phyloP scores from a whole-genome alignment of 2,329 filamentous ascomycete species.

The Dactylonectria macrodidyma region DNA sequence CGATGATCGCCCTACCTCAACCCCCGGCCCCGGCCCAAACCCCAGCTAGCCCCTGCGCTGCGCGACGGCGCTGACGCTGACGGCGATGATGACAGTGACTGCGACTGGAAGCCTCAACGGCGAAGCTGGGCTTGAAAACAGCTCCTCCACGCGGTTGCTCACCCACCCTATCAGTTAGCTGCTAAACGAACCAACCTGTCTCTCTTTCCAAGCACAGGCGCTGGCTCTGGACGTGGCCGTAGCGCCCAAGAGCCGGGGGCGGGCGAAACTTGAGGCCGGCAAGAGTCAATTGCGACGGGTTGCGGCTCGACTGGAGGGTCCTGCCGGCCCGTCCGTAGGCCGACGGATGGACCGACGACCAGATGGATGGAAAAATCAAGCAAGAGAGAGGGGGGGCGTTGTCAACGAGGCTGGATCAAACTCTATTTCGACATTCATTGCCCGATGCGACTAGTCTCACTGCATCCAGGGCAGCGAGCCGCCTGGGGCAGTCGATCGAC shows the following conservation, averaged over 20 bases:
- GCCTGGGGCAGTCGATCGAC: conserved; percentile 11
- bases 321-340: conserved; percentile 22
- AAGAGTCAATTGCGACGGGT: conserved; percentile 25
- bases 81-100: conserved; percentile 44
- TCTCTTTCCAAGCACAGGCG: too few relatives aligned
- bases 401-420: conserved; percentile 38
- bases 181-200: conserved; percentile 4
- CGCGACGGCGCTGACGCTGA: conserved; percentile 29
- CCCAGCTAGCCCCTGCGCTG: conserved; percentile 23
- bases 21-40: conserved; percentile 37
- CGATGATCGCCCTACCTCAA: conserved; percentile 48
- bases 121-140: conserved; percentile 17
- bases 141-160: conserved; percentile 22
- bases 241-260: too few relatives aligned
- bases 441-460: conserved; percentile 37
- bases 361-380: conserved; percentile 32
- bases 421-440: conserved; percentile 34
- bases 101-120: conserved; percentile 31
- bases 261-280: conserved; percentile 18
- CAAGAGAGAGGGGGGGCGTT: conserved; percentile 30
- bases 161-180: conserved; percentile 14
- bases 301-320: too few relatives aligned
- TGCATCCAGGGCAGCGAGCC: conserved; percentile 25
- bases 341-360: conserved; percentile 25
- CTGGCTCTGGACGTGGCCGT: too few relatives aligned